Evolutionary conservation across 345 rosid genomes (phyloP).

Genomic region (Cardiospermum halicacabum): DNA sequence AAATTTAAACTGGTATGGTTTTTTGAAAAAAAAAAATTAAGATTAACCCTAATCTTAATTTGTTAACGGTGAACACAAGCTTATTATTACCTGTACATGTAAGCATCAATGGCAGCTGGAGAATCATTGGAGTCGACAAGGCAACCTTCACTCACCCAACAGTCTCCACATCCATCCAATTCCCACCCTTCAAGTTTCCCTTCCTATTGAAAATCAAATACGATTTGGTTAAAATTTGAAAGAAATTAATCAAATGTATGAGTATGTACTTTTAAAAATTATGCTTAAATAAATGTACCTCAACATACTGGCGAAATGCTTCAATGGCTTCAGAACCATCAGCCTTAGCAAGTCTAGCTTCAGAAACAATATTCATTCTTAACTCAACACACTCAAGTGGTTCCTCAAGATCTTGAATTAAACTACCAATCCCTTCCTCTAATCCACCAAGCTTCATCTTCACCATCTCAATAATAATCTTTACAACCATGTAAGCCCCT

Average conservation of each 20-base stretch:
- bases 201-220: too few species aligned
- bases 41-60: too few species aligned
- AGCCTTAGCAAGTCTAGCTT: slow-evolving; percentile 69
- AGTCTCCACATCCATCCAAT: slow-evolving; percentile 80
- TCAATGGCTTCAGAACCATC: slow-evolving; percentile 71
- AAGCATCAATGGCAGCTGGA: slow-evolving; percentile 77
- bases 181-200: slow-evolving; percentile 76
- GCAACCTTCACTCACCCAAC: slow-evolving; percentile 94
- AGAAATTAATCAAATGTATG: too few species aligned
- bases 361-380: slow-evolving; percentile 66
- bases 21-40: too few species aligned
- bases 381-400: slow-evolving; percentile 61
- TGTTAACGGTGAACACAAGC: too few species aligned
- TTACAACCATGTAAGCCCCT: slow-evolving; percentile 97
- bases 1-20: too few species aligned
- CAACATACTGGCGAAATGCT: slow-evolving; percentile 51
- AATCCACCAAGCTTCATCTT: slow-evolving; percentile 67
- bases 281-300: too few species aligned
- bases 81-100: slow-evolving; percentile 95
- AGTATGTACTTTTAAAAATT: too few species aligned
- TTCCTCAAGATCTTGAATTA: slow-evolving; percentile 72
- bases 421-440: slow-evolving; percentile 64
- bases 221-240: too few species aligned
- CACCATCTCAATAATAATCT: slow-evolving; percentile 86
- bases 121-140: slow-evolving; percentile 71